These are phyloP conservation scores for Luzula sylvatica DNA, from an alignment of 176 grass and related monocot genomes.

Conservation along the genomic window DNA sequence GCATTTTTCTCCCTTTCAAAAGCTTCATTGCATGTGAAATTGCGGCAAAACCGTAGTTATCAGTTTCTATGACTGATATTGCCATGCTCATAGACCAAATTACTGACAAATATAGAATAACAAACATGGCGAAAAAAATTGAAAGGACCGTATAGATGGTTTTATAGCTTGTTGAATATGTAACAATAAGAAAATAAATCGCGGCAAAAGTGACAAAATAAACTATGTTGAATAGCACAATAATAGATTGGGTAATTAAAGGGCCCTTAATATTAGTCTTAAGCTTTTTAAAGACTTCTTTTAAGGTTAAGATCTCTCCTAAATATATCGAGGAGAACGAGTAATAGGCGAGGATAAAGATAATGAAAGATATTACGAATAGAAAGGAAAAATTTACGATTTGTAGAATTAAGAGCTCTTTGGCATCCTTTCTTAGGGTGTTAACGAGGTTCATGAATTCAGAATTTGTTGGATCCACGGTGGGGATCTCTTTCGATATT, in stretches of 20 bases:
- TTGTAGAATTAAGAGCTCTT: background rate
- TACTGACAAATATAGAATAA: background rate
- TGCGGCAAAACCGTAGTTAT: constrained; percentile 13
- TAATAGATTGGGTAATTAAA: constrained; percentile 13
- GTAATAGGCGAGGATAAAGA: constrained; percentile 3
- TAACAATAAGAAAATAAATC: background rate
- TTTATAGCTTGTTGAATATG: background rate
- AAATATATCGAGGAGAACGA: constrained; percentile 2
- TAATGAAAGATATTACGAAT: background rate
- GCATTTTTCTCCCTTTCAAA: constrained; percentile 19
- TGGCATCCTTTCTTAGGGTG: background rate
- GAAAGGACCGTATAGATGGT: background rate
- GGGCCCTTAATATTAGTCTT: constrained; percentile 19
- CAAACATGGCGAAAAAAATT: background rate
- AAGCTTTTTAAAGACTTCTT: constrained; percentile 1
- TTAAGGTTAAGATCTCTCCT: constrained; percentile 4
- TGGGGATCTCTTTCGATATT: background rate
- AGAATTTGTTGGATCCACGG: constrained; percentile 10
- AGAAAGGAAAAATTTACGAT: constrained; percentile 2
- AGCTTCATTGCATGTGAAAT: constrained; percentile 13
- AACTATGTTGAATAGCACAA: background rate
- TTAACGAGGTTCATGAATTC: background rate
- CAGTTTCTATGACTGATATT: constrained; percentile 17
- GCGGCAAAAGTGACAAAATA: background rate
- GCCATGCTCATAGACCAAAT: constrained; percentile 12